Percentiles rank a stretch among this genome's conserved stretches.
Conservation (phyloP, 768 basidiomycete genomes). For the Arthromyces matolae region DNA sequence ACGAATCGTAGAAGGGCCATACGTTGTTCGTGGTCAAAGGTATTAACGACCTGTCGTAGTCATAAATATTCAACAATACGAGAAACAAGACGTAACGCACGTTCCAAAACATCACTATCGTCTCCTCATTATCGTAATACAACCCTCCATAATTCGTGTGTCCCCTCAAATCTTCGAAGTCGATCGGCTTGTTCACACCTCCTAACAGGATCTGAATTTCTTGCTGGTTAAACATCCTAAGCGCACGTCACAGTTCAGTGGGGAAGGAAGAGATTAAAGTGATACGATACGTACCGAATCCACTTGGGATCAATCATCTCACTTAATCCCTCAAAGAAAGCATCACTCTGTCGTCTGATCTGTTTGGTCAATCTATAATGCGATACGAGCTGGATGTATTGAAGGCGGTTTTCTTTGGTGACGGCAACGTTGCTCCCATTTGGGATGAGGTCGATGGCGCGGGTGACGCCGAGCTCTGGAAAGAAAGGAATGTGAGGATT, state of each 20-base stretch:
- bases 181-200: slow-evolving; percentile 80
- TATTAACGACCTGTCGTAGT: slow-evolving; percentile 62
- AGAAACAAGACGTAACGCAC: slow-evolving; percentile 34
- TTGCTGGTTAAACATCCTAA: slow-evolving; percentile 95
- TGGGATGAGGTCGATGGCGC: slow-evolving; percentile 73
- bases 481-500: neutral
- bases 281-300: slow-evolving; percentile 57
- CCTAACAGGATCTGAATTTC: slow-evolving; percentile 92
- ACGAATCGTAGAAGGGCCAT: slow-evolving; percentile 82
- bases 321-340: slow-evolving; percentile 88
- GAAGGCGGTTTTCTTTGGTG: slow-evolving; percentile 83
- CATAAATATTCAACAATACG: neutral
- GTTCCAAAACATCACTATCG: slow-evolving; percentile 82
- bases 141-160: slow-evolving; percentile 84
- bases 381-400: slow-evolving; percentile 86
- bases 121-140: slow-evolving; percentile 65
- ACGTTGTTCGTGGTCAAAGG: slow-evolving; percentile 79
- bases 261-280: neutral
- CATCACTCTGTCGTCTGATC: slow-evolving; percentile 78
- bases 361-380: slow-evolving; percentile 87
- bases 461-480: slow-evolving; percentile 78
- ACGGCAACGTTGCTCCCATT: slow-evolving; percentile 81
- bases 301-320: slow-evolving; percentile 92
- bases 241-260: neutral
- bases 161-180: slow-evolving; percentile 72